Percentiles rank a stretch among this genome's conserved stretches.
phyloP scores from a whole-genome alignment of 257 asterid genomes.

The Rhazya stricta region DNA sequence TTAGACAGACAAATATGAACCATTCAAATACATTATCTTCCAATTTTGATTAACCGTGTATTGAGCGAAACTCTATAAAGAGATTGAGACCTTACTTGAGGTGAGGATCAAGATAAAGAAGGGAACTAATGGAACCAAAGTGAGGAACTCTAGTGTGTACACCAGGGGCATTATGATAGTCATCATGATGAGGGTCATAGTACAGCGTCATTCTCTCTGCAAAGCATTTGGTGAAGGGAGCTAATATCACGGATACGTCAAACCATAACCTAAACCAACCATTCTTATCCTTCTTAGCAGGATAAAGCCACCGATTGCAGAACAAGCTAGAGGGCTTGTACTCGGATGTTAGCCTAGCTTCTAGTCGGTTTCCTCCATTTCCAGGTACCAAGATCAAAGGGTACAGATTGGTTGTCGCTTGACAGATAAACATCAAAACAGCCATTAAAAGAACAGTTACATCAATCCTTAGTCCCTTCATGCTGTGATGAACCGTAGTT shows the following conservation, averaged over 20 bases:
- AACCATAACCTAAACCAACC: constrained; percentile 98
- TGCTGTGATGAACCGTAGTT: not conserved
- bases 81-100: constrained; percentile 49
- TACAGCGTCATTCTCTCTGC: constrained; percentile 63
- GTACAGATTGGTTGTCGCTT: constrained; percentile 32
- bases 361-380: constrained; percentile 85
- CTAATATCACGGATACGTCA: constrained; percentile 51
- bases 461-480: constrained; percentile 12
- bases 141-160: constrained; percentile 65
- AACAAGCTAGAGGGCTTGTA: constrained; percentile 61
- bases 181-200: constrained; percentile 51
- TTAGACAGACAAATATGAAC: no score
- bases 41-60: not conserved
- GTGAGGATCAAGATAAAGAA: constrained; percentile 66
- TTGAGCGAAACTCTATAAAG: not conserved
- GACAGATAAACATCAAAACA: constrained; percentile 24
- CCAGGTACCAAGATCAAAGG: constrained; percentile 79
- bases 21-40: no score
- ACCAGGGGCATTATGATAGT: constrained; percentile 84
- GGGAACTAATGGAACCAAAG: constrained; percentile 56
- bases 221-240: constrained; percentile 76
- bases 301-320: constrained; percentile 69
- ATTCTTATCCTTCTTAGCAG: constrained; percentile 44
- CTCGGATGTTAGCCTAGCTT: constrained; percentile 58
- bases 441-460: constrained; percentile 32